Conservation (phyloP, 2,329 filamentous ascomycete species). For the Periglandula ipomoeae region DNA sequence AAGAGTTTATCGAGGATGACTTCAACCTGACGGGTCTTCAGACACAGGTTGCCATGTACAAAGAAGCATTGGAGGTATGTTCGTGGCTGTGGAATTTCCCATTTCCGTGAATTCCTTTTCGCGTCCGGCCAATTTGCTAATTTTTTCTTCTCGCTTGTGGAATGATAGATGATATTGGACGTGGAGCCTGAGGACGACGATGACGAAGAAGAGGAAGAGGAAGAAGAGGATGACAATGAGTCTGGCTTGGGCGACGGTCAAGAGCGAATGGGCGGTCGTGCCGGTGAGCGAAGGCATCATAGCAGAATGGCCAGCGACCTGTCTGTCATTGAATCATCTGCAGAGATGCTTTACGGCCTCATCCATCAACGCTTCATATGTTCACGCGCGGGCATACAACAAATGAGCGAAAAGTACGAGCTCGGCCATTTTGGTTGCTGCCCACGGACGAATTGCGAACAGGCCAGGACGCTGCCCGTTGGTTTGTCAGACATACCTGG, state of each 20-base stretch:
- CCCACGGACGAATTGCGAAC: constrained; percentile 87
- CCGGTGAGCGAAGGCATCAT: constrained; percentile 62
- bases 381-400: constrained; percentile 89
- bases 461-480: constrained; percentile 83
- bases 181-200: constrained; percentile 93
- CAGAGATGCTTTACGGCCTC: constrained; percentile 95
- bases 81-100: neutral
- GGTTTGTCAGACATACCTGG: constrained; percentile 91
- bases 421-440: constrained; percentile 92
- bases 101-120: neutral
- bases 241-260: constrained; percentile 51
- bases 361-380: constrained; percentile 99
- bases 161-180: constrained; percentile 78
- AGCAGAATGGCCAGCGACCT: constrained; percentile 85
- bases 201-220: constrained; percentile 76
- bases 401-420: constrained; percentile 99
- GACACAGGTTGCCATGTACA: constrained; percentile 96
- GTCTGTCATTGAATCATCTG: constrained; percentile 91
- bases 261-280: constrained; percentile 35
- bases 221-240: constrained; percentile 64
- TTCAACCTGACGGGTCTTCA: constrained; percentile 97
- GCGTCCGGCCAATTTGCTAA: neutral
- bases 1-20: constrained; percentile 99
- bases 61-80: constrained; percentile 80
- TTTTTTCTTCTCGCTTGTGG: neutral